phyloP scores from a whole-genome alignment of 257 asterid species.

The Salvia hispanica region DNA sequence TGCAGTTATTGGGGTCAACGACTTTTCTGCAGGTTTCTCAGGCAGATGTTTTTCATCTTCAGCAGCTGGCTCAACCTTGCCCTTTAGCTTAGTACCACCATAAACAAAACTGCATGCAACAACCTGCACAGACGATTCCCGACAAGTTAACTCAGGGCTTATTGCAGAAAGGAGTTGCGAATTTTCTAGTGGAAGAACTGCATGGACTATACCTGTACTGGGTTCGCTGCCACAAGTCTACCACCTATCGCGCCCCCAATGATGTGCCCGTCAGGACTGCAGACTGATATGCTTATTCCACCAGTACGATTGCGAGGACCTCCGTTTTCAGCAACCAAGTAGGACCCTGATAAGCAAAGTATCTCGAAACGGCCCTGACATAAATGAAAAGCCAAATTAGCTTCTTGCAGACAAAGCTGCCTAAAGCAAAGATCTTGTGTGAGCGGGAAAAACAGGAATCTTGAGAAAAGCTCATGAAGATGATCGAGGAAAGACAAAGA shows the following conservation, averaged over 20 bases:
- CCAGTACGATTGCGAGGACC: constrained; percentile 71
- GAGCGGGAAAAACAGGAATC: background rate
- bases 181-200: background rate
- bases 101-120: constrained; percentile 85
- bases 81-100: constrained; percentile 61
- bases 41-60: constrained; percentile 38
- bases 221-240: constrained; percentile 59
- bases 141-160: background rate
- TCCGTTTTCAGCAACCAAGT: constrained; percentile 64
- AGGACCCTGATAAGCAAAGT: constrained; percentile 74
- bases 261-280: constrained; percentile 74
- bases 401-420: background rate
- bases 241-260: constrained; percentile 81
- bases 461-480: too few relatives aligned
- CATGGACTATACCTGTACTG: constrained; percentile 58
- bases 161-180: background rate
- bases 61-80: constrained; percentile 43
- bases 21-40: constrained; percentile 47
- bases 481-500: background rate
- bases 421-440: background rate
- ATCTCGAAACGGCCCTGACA: constrained; percentile 73
- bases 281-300: constrained; percentile 69
- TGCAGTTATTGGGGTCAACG: constrained; percentile 40
- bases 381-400: constrained; percentile 26
- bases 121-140: constrained; percentile 44